Evolutionary conservation across 1,139 yeast species (phyloP).

Genomic region (Kodamaea sp.): DNA sequence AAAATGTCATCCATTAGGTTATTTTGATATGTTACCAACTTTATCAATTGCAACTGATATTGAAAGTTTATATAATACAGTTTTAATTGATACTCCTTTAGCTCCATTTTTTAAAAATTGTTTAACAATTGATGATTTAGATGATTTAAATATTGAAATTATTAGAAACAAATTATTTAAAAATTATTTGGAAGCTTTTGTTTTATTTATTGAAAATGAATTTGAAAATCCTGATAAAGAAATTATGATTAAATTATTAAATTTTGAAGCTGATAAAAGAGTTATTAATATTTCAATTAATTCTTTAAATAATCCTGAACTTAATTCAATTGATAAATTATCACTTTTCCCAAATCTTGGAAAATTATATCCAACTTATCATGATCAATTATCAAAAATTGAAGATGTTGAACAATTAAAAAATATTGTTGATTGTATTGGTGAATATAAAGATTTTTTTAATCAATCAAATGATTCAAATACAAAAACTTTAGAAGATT

Average conservation of each 20-base stretch:
- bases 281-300: constrained; percentile 88
- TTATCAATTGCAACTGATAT: constrained; percentile 91
- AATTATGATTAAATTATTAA: constrained; percentile 71
- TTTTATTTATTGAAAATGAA: constrained; percentile 55
- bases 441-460: constrained; percentile 72
- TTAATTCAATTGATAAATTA: constrained; percentile 65
- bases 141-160: constrained; percentile 92
- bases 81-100: constrained; percentile 93
- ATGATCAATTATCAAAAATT: constrained; percentile 64
- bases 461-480: constrained; percentile 46
- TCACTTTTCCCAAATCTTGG: constrained; percentile 80
- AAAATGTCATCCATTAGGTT: constrained; percentile 94
- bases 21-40: constrained; percentile 98
- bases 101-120: constrained; percentile 95
- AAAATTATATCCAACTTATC: constrained; percentile 70
- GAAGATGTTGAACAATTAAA: constrained; percentile 87
- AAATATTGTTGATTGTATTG: constrained; percentile 65
- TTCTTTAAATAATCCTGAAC: constrained; percentile 74
- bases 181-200: constrained; percentile 88
- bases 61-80: constrained; percentile 87
- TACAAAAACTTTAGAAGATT: constrained; percentile 77
- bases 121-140: constrained; percentile 88
- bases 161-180: constrained; percentile 87
- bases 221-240: constrained; percentile 76
- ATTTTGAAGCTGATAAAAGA: constrained; percentile 93